A percentile compares a stretch with the other conserved stretches of the same genome.
Evolutionary conservation across 1,284 basidiomycete species (phyloP).

Genomic region (Microbotryum violaceum): DNA sequence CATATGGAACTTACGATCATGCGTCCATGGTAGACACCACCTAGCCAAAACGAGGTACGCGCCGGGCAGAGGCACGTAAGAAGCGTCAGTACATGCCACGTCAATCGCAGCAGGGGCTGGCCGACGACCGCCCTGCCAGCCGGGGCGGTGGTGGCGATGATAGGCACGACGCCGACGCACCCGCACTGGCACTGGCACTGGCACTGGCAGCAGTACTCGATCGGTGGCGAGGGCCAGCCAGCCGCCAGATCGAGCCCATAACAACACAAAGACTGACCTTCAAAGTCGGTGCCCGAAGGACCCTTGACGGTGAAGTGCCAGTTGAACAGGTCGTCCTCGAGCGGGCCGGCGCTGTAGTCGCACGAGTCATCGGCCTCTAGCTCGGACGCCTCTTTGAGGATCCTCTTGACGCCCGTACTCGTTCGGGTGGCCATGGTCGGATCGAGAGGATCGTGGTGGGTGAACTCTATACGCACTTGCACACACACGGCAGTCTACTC

Average conservation of each 20-base stretch:
- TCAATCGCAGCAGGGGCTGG: neutral
- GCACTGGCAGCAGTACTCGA: too few relatives aligned
- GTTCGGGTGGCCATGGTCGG: constrained; percentile 1
- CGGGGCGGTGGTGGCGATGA: neutral
- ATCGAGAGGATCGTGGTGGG: constrained; percentile 2
- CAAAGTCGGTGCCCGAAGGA: constrained; percentile 75
- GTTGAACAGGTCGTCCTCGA: constrained; percentile 60
- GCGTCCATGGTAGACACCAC: constrained; percentile 28
- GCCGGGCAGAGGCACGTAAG: neutral
- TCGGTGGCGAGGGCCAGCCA: too few relatives aligned
- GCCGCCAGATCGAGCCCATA: constrained; percentile 39
- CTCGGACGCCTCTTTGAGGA: constrained; percentile 91
- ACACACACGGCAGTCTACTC: neutral
- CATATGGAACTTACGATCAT: constrained; percentile 36
- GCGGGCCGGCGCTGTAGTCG: constrained; percentile 75
- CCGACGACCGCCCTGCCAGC: neutral
- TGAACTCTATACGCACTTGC: neutral
- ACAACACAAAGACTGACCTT: constrained; percentile 49
- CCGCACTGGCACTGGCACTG: too few relatives aligned
- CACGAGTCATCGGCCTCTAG: constrained; percentile 69
- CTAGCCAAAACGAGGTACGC: neutral
- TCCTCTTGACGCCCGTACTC: constrained; percentile 47
- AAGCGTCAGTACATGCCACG: neutral
- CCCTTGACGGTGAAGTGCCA: constrained; percentile 97
- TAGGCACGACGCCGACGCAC: too few relatives aligned